Conservation (phyloP, 129 eudicot genomes). For the Dittrichia graveolens region DNA sequence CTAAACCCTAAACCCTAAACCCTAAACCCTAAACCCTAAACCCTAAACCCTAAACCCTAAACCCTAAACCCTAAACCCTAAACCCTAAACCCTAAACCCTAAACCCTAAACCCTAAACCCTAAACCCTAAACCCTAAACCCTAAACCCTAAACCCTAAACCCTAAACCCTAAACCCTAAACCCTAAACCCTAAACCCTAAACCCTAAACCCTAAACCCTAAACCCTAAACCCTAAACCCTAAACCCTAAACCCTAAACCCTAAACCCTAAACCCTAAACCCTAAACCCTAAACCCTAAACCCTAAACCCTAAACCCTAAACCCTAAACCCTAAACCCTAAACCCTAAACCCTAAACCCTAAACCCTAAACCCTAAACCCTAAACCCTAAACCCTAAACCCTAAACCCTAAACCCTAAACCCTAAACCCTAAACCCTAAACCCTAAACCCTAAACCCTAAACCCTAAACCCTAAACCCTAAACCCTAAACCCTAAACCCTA, state of each 20-base stretch:
- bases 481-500: conserved; percentile 20
- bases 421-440: conserved; percentile 25
- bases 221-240: conserved; percentile 26
- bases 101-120: conserved; percentile 21
- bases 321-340: conserved; percentile 24
- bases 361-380: conserved; percentile 30
- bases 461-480: conserved; percentile 23
- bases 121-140: conserved; percentile 24
- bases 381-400: conserved; percentile 29
- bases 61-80: conserved; percentile 10
- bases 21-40: conserved; percentile 24
- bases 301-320: conserved; percentile 17
- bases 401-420: conserved; percentile 27
- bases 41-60: conserved; percentile 24
- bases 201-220: conserved; percentile 21
- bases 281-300: conserved; percentile 23
- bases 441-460: conserved; percentile 24
- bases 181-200: conserved; percentile 7
- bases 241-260: conserved; percentile 23
- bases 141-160: conserved; percentile 12
- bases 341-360: conserved; percentile 21
- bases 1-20: conserved; percentile 19
- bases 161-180: no score
- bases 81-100: conserved; percentile 20
- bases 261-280: conserved; percentile 20